These are phyloP conservation scores for Colletotrichum liaoningense DNA, from an alignment of 2,329 filamentous ascomycete genomes.

Conservation along the genomic window DNA sequence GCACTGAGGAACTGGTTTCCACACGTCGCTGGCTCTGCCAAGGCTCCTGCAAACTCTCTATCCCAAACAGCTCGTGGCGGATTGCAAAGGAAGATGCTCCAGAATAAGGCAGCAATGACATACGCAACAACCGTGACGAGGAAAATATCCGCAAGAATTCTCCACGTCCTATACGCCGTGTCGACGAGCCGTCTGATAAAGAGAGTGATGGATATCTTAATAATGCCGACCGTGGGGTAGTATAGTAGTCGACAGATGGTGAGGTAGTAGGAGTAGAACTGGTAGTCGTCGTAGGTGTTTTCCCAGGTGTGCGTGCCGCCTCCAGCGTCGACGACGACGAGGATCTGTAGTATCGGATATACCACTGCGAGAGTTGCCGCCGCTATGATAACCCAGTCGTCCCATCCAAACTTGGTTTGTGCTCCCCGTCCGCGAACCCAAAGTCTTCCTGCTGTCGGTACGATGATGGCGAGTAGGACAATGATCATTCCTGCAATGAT, in stretches of 20 bases:
- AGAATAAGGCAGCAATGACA: constrained; percentile 41
- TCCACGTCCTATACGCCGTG: constrained; percentile 39
- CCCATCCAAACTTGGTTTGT: constrained; percentile 24
- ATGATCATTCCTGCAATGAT: constrained; percentile 32
- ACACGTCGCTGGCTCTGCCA: constrained; percentile 6
- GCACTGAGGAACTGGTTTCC: constrained; percentile 33
- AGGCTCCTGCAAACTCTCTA: constrained; percentile 23
- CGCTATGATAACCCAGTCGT: constrained; percentile 21
- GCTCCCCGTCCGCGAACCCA: constrained; percentile 13
- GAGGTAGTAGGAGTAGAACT: constrained; percentile 30
- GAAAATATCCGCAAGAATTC: constrained; percentile 43
- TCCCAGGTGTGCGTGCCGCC: constrained; percentile 33
- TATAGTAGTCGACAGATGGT: constrained; percentile 26
- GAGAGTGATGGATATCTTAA: constrained; percentile 35
- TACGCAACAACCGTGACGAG: constrained; percentile 41
- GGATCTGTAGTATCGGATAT: constrained; percentile 32
- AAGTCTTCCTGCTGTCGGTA: constrained; percentile 19
- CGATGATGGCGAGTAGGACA: constrained; percentile 27
- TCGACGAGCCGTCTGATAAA: constrained; percentile 34
- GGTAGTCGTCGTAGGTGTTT: constrained; percentile 31
- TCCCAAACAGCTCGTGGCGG: constrained; percentile 36
- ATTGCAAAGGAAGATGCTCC: constrained; percentile 41
- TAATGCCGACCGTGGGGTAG: constrained; percentile 32
- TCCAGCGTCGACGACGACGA: constrained; percentile 31
- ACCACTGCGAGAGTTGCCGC: constrained; percentile 5